Conservation (phyloP, 441 rosid genomes). For the Melastoma candidum region DNA sequence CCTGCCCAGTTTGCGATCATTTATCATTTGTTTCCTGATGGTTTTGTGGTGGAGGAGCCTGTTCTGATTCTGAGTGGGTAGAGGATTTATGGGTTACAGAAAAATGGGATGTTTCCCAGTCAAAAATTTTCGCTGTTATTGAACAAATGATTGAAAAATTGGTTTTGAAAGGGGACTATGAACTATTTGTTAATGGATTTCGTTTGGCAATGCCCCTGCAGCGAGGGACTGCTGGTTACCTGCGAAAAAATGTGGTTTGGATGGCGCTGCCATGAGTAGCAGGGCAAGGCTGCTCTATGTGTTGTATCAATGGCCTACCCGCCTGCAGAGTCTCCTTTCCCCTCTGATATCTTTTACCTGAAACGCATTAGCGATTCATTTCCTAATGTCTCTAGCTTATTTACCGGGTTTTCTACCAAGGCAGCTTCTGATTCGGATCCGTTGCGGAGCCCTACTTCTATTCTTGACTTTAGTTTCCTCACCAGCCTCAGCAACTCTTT, state of each 20-base stretch:
- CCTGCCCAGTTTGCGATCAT: no score
- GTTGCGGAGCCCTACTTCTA: conserved; percentile 11
- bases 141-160: no score
- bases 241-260: conserved; percentile 3
- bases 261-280: conserved; percentile 17
- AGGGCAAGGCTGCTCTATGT: conserved; percentile 9
- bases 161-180: no score
- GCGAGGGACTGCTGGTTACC: no score
- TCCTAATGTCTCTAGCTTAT: conserved; percentile 14
- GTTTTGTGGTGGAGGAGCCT: no score
- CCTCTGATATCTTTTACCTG: conserved; percentile 23
- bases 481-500: not conserved
- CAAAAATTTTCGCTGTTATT: no score
- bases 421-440: conserved; percentile 11
- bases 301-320: conserved; percentile 28
- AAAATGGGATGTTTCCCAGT: no score
- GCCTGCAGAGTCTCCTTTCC: conserved; percentile 19
- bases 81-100: no score
- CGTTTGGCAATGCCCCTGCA: no score
- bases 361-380: conserved; percentile 28
- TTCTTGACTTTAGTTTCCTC: conserved; percentile 10
- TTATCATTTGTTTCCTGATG: no score
- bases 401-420: conserved; percentile 5
- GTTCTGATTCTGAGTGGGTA: no score
- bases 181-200: no score